These are phyloP conservation scores for Oldenlandia corymbosa DNA, from an alignment of 257 asterid species.

Conservation along the genomic window DNA sequence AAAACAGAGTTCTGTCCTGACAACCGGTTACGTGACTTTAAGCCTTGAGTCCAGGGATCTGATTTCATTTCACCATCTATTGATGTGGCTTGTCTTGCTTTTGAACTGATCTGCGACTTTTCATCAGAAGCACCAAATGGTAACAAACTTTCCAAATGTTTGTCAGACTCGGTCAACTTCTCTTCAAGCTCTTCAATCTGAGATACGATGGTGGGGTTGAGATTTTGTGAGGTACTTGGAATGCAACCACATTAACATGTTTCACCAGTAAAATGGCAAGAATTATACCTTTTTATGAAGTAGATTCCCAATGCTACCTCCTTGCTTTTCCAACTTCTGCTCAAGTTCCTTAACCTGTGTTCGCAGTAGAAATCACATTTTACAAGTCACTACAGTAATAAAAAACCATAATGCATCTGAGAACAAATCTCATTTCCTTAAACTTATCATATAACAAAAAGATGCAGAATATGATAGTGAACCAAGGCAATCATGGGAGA, in stretches of 20 bases:
- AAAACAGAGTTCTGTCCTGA: slow-evolving; percentile 32
- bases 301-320: not conserved
- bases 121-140: slow-evolving; percentile 20
- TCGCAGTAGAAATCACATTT: too few relatives aligned
- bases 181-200: slow-evolving; percentile 33
- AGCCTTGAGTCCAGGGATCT: not conserved
- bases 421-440: too few relatives aligned
- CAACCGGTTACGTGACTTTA: slow-evolving; percentile 25
- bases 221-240: not conserved
- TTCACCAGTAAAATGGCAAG: too few relatives aligned
- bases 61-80: slow-evolving; percentile 30
- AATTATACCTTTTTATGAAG: slow-evolving; percentile 7
- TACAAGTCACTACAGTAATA: too few relatives aligned
- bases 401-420: not conserved
- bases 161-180: slow-evolving; percentile 48
- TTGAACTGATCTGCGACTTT: slow-evolving; percentile 29
- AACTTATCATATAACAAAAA: too few relatives aligned
- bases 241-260: too few relatives aligned
- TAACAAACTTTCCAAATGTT: slow-evolving; percentile 27
- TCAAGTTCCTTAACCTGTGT: slow-evolving; percentile 72
- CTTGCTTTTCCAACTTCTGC: slow-evolving; percentile 61
- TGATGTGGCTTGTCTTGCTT: slow-evolving; percentile 32
- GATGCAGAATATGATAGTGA: too few relatives aligned
- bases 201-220: not conserved
- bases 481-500: too few relatives aligned